Evolutionary conservation across 192 early-diverging fungal genomes (phyloP), one percentile per base, ranked within the genome.

Genomic region (Backusella tarrabulga): DNA sequence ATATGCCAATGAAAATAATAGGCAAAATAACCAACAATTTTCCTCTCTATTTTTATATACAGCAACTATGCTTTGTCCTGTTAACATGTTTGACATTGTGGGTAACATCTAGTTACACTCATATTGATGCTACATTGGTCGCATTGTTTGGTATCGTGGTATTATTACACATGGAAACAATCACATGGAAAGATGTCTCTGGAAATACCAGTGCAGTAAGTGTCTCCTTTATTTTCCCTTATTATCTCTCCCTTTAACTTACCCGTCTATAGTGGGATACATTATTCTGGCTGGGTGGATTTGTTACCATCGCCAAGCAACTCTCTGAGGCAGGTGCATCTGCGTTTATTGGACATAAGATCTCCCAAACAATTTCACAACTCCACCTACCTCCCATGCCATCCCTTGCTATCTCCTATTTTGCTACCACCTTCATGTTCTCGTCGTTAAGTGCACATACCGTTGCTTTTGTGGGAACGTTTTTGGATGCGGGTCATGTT

Each of bases 221-320:
- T 72, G 41, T 15, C 11, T 54, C 35, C 6, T 34, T 38, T 74
- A 12, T 38, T 26, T 41, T 23, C 23, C 32, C 52, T 19, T n/a
- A 46, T 68, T 29, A 17, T 44, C 1, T 40, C 41, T 41, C 3
- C 42, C 42, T 44, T 44, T 14, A 44, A 44, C 42, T 44, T 19
- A 44, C 42, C 42, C 12, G 19, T 67, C 8, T 23, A 67, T 83
- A 88, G 44, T 95, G 93, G 93, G 93, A 95, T 76, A 88, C 91
- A 2, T 91, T 93, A 74, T 95, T 92, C 80, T 95, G 93, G 93
- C 84, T 95, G 1, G 88, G 90, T 14, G 90, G 91, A 29, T 93
- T 95, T 82, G 86, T 95, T 40, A 84, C 93, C 0, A 86, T 95
- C 72, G 92, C 92, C 42, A 87, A 93, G 72, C 92, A 94, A 72